Conservation (phyloP, 306 rosid species). For the Prunus padus region DNA sequence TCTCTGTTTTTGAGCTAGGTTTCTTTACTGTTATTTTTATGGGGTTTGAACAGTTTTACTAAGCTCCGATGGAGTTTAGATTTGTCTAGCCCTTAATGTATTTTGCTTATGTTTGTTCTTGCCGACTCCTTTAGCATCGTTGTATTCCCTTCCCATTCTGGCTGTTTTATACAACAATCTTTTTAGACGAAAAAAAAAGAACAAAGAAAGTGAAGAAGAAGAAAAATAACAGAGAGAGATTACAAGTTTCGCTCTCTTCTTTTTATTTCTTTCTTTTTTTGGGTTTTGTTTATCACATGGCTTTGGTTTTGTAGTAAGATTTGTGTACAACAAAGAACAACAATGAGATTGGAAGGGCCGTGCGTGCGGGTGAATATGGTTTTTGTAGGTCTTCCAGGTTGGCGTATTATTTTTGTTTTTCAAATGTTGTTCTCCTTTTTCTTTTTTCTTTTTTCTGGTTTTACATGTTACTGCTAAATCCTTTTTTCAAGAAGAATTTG, state of each 20-base stretch:
- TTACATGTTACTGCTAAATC: too few species aligned
- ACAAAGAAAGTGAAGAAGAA: neutral
- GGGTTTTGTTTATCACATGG: neutral
- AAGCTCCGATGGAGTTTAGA: too few species aligned
- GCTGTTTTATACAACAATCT: too few species aligned
- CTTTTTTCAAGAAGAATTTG: neutral
- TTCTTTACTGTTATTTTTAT: too few species aligned
- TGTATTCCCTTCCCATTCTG: too few species aligned
- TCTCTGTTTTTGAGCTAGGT: too few species aligned
- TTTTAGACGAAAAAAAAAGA: neutral
- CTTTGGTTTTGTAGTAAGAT: slow-evolving; percentile 23
- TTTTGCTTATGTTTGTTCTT: too few species aligned
- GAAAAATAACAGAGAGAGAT: slow-evolving; percentile 1
- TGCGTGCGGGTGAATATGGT: slow-evolving; percentile 65
- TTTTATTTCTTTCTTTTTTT: slow-evolving; percentile 12
- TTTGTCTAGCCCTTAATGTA: too few species aligned
- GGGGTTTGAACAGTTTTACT: too few species aligned
- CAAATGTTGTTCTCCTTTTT: too few species aligned
- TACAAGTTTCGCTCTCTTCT: neutral
- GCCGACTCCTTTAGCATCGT: too few species aligned
- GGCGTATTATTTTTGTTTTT: neutral
- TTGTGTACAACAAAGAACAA: slow-evolving; percentile 36
- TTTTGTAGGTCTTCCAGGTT: slow-evolving; percentile 19
- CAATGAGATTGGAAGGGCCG: slow-evolving; percentile 29
- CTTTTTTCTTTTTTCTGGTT: too few species aligned